Conservation (phyloP, 1,139 yeast genomes). For the Suhomyces anneliseae region DNA sequence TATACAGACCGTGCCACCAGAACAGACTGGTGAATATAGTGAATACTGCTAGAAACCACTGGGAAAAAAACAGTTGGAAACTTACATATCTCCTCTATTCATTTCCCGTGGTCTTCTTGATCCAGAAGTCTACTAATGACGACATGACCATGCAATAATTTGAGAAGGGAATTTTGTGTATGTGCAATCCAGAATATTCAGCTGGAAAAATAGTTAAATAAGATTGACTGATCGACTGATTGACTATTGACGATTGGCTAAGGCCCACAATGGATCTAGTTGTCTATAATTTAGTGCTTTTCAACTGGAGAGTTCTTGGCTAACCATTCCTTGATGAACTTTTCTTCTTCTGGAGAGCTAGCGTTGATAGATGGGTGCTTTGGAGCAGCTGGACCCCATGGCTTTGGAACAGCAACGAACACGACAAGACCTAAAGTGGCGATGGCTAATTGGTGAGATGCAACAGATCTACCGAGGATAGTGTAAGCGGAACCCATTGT, state of each 20-base stretch:
- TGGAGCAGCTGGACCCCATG: slow-evolving; percentile 59
- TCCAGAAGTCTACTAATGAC: not conserved
- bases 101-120: too few species aligned
- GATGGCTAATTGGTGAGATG: slow-evolving; percentile 69
- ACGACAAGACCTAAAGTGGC: slow-evolving; percentile 68
- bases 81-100: too few species aligned
- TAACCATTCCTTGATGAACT: slow-evolving; percentile 53
- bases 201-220: not conserved
- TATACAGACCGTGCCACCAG: not conserved
- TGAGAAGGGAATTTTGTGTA: slow-evolving; percentile 3
- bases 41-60: not conserved
- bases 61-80: not conserved
- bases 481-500: slow-evolving; percentile 80
- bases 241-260: too few species aligned
- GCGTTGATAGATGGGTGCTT: slow-evolving; percentile 72
- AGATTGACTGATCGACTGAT: not conserved
- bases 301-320: slow-evolving; percentile 33
- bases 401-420: slow-evolving; percentile 63
- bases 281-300: slow-evolving; percentile 29
- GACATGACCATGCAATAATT: not conserved
- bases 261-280: not conserved
- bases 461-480: slow-evolving; percentile 74
- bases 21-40: not conserved
- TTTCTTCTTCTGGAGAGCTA: slow-evolving; percentile 83
- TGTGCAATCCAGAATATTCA: not conserved